These are phyloP conservation scores for Xylaria digitata DNA, from an alignment of 2,329 filamentous ascomycete species.

Conservation along the genomic window DNA sequence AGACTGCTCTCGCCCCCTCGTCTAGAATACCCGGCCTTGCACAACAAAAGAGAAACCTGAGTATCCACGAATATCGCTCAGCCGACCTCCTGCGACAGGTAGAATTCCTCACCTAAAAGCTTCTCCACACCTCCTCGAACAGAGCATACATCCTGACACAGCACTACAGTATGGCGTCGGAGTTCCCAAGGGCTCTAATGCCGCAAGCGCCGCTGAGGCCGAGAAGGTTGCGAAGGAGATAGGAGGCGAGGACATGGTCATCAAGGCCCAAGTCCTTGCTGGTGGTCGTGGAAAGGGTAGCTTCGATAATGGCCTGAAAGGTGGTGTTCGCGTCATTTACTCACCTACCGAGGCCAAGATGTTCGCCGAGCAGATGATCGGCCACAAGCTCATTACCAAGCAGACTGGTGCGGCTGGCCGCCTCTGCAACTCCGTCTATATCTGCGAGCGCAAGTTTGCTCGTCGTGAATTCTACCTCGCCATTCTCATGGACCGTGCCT, in stretches of 20 bases:
- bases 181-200: constrained; percentile 89
- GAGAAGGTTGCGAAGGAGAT: constrained; percentile 92
- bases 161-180: constrained; percentile 85
- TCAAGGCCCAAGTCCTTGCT: constrained; percentile 99
- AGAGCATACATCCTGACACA: constrained; percentile 43
- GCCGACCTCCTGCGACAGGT: constrained; percentile 86
- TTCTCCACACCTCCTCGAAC: constrained; percentile 28
- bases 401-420: constrained; percentile 95
- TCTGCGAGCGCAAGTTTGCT: constrained; percentile 99
- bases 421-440: constrained; percentile 97
- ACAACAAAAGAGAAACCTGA: constrained; percentile 88
- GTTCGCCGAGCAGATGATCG: constrained; percentile 99
- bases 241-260: constrained; percentile 96
- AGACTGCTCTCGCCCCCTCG: constrained; percentile 58
- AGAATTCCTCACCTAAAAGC: constrained; percentile 47
- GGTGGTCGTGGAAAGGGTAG: constrained; percentile 97
- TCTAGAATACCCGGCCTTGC: constrained; percentile 71
- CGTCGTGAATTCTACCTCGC: constrained; percentile 99
- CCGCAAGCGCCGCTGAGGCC: constrained; percentile 84
- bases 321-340: constrained; percentile 98
- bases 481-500: constrained; percentile 95
- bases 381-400: constrained; percentile 99
- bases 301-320: constrained; percentile 99
- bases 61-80: constrained; percentile 98
- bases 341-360: constrained; percentile 96